Conservation (phyloP, 106 monocot genomes). For the Chionographis japonica region DNA sequence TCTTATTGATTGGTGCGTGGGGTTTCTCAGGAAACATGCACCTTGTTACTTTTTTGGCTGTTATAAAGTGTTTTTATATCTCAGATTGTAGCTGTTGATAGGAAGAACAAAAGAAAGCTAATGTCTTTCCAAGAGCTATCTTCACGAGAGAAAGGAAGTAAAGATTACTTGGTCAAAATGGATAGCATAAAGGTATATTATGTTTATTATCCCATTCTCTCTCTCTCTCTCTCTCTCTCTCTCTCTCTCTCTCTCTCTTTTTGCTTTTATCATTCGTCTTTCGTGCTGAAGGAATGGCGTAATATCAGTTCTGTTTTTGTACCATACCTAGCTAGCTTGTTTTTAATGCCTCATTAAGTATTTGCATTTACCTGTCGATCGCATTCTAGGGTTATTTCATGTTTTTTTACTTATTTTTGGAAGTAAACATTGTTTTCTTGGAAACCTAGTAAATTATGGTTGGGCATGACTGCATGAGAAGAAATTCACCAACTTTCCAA, state of each 20-base stretch:
- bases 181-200: slow-evolving; percentile 64
- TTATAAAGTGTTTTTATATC: neutral
- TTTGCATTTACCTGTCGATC: too few relatives aligned
- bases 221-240: neutral
- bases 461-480: too few relatives aligned
- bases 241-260: neutral
- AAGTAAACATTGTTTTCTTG: too few relatives aligned
- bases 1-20: neutral
- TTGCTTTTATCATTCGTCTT: neutral
- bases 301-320: neutral
- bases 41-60: neutral
- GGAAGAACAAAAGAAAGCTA: slow-evolving; percentile 58
- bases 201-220: neutral
- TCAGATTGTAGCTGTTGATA: slow-evolving; percentile 87
- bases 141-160: slow-evolving; percentile 81
- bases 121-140: slow-evolving; percentile 93
- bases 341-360: too few relatives aligned
- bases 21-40: too few relatives aligned
- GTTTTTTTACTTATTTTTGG: too few relatives aligned
- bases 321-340: too few relatives aligned
- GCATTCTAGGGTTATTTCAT: too few relatives aligned
- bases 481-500: too few relatives aligned
- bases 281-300: neutral
- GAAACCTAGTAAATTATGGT: too few relatives aligned
- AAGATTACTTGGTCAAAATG: slow-evolving; percentile 39